Percentiles rank a stretch among this genome's conserved stretches.
These are phyloP conservation scores for Phytopythium montanum DNA, from an alignment of 352 stramenopile genomes.

Conservation along the genomic window DNA sequence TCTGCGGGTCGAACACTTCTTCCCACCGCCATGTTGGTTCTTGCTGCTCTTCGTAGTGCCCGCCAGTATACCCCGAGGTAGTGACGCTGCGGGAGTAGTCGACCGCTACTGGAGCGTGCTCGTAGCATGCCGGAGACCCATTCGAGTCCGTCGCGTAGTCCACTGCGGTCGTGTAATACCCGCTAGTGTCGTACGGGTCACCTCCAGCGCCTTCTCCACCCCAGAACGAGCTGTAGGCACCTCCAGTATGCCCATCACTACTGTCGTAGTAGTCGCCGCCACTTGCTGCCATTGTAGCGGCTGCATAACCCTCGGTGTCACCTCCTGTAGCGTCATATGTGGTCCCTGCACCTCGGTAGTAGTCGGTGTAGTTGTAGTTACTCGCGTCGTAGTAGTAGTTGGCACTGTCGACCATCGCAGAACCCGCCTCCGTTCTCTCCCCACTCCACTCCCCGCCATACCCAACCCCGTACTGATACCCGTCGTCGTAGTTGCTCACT, in stretches of 20 bases:
- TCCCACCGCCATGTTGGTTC: conserved; percentile 30
- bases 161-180: background rate
- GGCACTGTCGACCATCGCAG: conserved; percentile 2
- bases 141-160: background rate
- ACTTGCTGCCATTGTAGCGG: background rate
- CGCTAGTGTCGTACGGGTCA: background rate
- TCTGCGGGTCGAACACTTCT: conserved; percentile 59
- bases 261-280: background rate
- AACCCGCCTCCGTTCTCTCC: background rate
- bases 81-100: conserved; percentile 13
- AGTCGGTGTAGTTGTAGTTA: conserved; percentile 7
- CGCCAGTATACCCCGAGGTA: background rate
- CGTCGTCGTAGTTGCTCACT: background rate
- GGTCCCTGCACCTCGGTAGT: conserved; percentile 3
- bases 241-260: background rate
- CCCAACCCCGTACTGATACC: conserved; percentile 15
- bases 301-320: background rate
- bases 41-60: background rate
- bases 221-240: background rate
- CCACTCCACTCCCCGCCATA: background rate
- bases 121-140: background rate
- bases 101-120: background rate
- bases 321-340: background rate
- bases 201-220: background rate
- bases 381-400: conserved; percentile 11